A percentile compares a stretch with the other conserved stretches of the same genome.
Evolutionary conservation across 2,329 filamentous ascomycete genomes (phyloP).

Genomic region (Fusarium multiceps): DNA sequence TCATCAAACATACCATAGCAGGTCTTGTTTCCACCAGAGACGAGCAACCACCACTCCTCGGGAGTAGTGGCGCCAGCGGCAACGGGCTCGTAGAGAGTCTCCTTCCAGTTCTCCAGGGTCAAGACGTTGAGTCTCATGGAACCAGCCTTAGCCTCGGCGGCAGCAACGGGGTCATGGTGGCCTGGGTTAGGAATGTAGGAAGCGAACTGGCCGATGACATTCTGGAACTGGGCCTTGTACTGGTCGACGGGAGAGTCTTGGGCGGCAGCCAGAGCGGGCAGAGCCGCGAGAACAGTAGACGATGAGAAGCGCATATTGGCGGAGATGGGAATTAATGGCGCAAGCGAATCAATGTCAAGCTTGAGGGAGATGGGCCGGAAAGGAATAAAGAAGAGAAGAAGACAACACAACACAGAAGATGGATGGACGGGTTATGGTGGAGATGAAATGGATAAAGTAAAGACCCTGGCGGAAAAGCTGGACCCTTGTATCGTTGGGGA

Average conservation of each 20-base stretch:
- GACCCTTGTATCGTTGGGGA: constrained; percentile 45
- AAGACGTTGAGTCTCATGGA: constrained; percentile 62
- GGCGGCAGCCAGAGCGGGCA: constrained; percentile 67
- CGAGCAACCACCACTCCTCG: constrained; percentile 80
- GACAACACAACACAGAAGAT: constrained; percentile 28
- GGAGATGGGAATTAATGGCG: constrained; percentile 7
- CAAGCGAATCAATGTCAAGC: constrained; percentile 5
- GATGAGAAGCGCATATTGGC: constrained; percentile 69
- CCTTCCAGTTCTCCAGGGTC: constrained; percentile 77
- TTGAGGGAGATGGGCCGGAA: constrained; percentile 8
- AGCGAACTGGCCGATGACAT: constrained; percentile 70
- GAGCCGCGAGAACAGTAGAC: constrained; percentile 61
- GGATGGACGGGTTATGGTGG: constrained; percentile 36
- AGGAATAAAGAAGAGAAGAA: constrained; percentile 23
- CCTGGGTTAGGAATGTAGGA: constrained; percentile 63
- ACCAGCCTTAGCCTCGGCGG: constrained; percentile 55
- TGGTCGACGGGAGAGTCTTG: constrained; percentile 64
- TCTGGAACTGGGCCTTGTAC: constrained; percentile 72
- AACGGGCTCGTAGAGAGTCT: constrained; percentile 72
- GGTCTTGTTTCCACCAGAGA: constrained; percentile 82
- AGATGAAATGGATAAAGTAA: constrained; percentile 38
- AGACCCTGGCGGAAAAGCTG: constrained; percentile 39
- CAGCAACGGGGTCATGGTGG: constrained; percentile 55
- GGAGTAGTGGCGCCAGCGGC: constrained; percentile 69
- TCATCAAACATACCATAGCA: constrained; percentile 68